Conservation (phyloP, 305 asterid species). For the Rubia balearica region DNA sequence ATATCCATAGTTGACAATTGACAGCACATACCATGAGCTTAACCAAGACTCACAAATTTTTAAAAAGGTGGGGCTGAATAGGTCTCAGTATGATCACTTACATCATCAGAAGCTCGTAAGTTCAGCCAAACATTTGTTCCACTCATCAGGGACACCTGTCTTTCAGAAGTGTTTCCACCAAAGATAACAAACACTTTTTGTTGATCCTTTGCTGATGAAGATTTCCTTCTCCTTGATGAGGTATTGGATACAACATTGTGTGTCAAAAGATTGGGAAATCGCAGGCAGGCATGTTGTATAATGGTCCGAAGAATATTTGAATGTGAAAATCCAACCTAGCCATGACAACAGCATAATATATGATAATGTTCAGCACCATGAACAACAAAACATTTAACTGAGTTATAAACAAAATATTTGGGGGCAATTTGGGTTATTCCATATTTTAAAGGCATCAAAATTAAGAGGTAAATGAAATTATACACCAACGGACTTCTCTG, state of each 20-base stretch:
- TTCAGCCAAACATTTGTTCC: slow-evolving; percentile 97
- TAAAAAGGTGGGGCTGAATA: neutral
- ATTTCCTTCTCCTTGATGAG: slow-evolving; percentile 26
- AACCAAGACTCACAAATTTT: neutral
- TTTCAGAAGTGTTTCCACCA: slow-evolving; percentile 90
- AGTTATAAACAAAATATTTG: neutral
- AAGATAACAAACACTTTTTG: slow-evolving; percentile 68
- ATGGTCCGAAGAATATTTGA: slow-evolving; percentile 77
- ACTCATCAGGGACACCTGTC: slow-evolving; percentile 95
- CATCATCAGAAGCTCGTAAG: slow-evolving; percentile 71
- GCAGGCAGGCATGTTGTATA: slow-evolving; percentile 72
- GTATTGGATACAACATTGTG: slow-evolving; percentile 40
- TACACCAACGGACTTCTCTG: neutral
- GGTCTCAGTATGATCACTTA: slow-evolving; percentile 29
- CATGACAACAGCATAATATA: slow-evolving; percentile 8
- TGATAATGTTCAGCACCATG: neutral
- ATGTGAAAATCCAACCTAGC: slow-evolving; percentile 90
- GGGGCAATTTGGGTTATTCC: neutral
- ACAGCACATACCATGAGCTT: neutral
- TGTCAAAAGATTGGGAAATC: slow-evolving; percentile 54
- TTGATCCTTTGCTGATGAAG: slow-evolving; percentile 30
- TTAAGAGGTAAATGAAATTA: neutral
- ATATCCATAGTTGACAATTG: neutral
- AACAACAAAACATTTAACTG: neutral
- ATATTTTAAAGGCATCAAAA: neutral